Conservation (phyloP, 768 basidiomycete genomes). For the Podaxis carcinomalis region DNA sequence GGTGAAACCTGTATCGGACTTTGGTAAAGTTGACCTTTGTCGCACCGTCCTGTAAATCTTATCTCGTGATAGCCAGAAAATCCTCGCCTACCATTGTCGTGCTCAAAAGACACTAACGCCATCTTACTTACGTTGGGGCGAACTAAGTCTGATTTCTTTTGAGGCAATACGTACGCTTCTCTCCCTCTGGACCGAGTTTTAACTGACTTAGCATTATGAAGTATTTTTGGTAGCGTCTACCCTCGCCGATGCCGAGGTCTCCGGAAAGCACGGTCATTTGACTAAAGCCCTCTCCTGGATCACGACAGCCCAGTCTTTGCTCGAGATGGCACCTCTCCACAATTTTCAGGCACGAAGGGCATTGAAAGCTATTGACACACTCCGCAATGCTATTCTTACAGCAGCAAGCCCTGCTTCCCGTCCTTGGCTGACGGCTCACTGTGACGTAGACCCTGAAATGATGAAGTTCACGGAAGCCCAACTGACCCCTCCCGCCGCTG, state of each 20-base stretch:
- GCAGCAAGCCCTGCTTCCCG: neutral
- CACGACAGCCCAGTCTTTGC: neutral
- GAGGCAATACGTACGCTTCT: neutral
- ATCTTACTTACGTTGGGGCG: neutral
- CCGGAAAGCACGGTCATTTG: neutral
- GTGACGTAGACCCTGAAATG: neutral
- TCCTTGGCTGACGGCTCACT: neutral
- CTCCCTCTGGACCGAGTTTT: neutral
- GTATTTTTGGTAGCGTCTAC: neutral
- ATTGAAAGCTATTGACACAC: neutral
- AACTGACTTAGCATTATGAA: neutral
- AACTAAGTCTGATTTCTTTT: conserved; percentile 1
- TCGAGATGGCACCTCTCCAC: neutral
- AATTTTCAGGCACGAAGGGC: neutral
- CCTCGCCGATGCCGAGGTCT: neutral
- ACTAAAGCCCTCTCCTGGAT: neutral
- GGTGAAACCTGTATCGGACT: neutral
- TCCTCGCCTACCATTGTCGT: neutral
- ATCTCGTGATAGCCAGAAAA: neutral
- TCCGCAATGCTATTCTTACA: neutral
- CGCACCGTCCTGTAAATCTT: neutral
- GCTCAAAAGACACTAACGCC: neutral
- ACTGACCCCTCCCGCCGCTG: neutral
- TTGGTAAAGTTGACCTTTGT: neutral
- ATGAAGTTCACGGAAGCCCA: neutral